A percentile compares a stretch with the other conserved stretches of the same genome.
phyloP scores from a whole-genome alignment of 495 filamentous ascomycete species.

The Trichoderma virens region DNA sequence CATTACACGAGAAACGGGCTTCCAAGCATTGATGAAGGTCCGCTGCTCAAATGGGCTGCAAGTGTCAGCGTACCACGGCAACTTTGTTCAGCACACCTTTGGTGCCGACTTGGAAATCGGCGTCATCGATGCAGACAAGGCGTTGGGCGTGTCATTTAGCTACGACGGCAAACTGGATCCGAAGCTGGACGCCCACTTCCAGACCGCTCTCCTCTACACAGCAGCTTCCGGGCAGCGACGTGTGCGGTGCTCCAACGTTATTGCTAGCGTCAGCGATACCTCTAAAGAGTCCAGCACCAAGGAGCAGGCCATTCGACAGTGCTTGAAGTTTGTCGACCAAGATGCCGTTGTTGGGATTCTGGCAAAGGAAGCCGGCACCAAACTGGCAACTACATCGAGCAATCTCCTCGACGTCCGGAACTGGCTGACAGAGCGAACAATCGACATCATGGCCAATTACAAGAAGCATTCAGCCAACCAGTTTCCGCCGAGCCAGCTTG shows the following conservation, averaged over 20 bases:
- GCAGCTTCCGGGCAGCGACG: slow-evolving; percentile 83
- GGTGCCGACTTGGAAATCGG: slow-evolving; percentile 95
- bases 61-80: slow-evolving; percentile 87
- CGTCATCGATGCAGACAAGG: slow-evolving; percentile 86
- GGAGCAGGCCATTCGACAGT: slow-evolving; percentile 17
- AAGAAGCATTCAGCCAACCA: slow-evolving; percentile 73
- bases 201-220: slow-evolving; percentile 89
- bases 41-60: slow-evolving; percentile 95
- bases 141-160: slow-evolving; percentile 82
- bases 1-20: slow-evolving; percentile 87
- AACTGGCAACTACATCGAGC: slow-evolving; percentile 59
- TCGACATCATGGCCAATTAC: slow-evolving; percentile 90
- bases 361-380: slow-evolving; percentile 84
- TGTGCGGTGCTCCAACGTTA: slow-evolving; percentile 86
- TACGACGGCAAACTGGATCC: slow-evolving; percentile 96
- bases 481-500: slow-evolving; percentile 86
- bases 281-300: slow-evolving; percentile 46
- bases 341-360: slow-evolving; percentile 82
- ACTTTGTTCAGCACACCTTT: slow-evolving; percentile 91
- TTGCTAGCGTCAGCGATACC: slow-evolving; percentile 82
- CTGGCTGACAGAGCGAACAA: slow-evolving; percentile 79
- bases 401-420: slow-evolving; percentile 83
- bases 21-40: slow-evolving; percentile 97
- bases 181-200: slow-evolving; percentile 96
- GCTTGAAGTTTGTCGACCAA: slow-evolving; percentile 88